Percentiles rank a stretch among this genome's conserved stretches.
Conservation (phyloP, 805 yeast species). For the Candida fluviatilis region DNA sequence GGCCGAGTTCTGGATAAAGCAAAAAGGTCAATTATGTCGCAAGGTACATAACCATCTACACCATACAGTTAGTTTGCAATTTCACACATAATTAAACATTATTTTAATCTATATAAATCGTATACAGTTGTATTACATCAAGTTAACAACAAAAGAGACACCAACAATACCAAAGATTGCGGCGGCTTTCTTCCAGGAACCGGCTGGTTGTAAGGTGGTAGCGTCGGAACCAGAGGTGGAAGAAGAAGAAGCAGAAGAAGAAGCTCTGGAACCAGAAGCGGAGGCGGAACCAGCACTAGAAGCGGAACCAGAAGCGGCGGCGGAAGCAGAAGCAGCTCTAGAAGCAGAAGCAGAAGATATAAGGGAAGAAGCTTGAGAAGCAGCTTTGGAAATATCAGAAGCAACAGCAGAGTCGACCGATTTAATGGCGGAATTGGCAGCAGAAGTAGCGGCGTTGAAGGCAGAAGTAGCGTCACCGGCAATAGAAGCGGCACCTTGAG, state of each 20-base stretch:
- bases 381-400: slow-evolving; percentile 7
- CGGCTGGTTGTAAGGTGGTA: slow-evolving; percentile 12
- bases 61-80: too few relatives aligned
- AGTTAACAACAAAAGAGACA: slow-evolving; percentile 28
- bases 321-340: slow-evolving; percentile 2
- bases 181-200: slow-evolving; percentile 35
- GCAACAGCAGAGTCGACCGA: slow-evolving; percentile 6
- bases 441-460: slow-evolving; percentile 7
- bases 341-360: slow-evolving; percentile 7
- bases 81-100: neutral
- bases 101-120: neutral
- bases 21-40: too few relatives aligned
- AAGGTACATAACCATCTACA: too few relatives aligned
- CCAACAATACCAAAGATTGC: slow-evolving; percentile 35
- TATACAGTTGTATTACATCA: neutral
- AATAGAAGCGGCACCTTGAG: slow-evolving; percentile 10
- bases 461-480: slow-evolving; percentile 12
- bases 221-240: slow-evolving; percentile 13
- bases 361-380: slow-evolving; percentile 6
- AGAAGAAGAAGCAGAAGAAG: slow-evolving; percentile 12
- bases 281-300: slow-evolving; percentile 12
- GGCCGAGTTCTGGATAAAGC: too few relatives aligned
- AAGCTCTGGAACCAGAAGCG: slow-evolving; percentile 7
- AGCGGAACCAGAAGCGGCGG: slow-evolving; percentile 8
- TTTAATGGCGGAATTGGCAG: slow-evolving; percentile 5